Base-by-base conservation (phyloP, 2,329 filamentous ascomycete species). In the Chaetomium sp. region DNA sequence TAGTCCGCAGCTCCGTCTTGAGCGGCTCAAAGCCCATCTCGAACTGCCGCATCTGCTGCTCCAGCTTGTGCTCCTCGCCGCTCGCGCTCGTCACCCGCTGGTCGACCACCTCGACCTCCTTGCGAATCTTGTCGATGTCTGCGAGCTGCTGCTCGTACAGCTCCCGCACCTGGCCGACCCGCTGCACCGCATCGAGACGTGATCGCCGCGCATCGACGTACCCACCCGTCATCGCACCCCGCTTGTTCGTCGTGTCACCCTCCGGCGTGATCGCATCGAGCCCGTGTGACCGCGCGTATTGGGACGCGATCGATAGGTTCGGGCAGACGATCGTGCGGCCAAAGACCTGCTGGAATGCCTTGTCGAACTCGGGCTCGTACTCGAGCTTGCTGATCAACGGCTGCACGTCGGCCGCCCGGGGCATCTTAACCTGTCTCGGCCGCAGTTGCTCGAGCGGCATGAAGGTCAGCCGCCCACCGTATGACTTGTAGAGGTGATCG, bases 261-360 rank as follows among this genome's bases (percentile, higher is more conserved):
- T 97, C 91, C 3, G 89, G 88, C 0, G 94, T 99, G 62, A 99
- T 96, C 37, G 90, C 91, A 65, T 91, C 91, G 32, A 97, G 85
- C 14, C 88, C 88, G 66, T 97, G 92, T 65, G 88, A 95, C 66
- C 92, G 84, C 27, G 94, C 89, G 68, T 96, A 96, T 67, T 96
- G 91, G 10, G 88, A 84, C 48, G 91, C 94, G 56, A 96, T 83
- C 49, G 88, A 83, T 59, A 99, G 75, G 63, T 90, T 95, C 2
- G 92, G 91, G 63, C 94, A 97, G 54, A 99, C 87, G 52, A 99
- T 90, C 0, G 90, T 94, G 71, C 90, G 95, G 47, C 91, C 94
- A 72, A 99, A 99, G 0, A 99, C 90, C 68, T 96, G 91, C 67
- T 89, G 85, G 69, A 99, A 94, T 0, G 94, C 94, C 64, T 84